Conservation (phyloP, 352 stramenopile species). For the Pilasporangium apinafurcum region DNA sequence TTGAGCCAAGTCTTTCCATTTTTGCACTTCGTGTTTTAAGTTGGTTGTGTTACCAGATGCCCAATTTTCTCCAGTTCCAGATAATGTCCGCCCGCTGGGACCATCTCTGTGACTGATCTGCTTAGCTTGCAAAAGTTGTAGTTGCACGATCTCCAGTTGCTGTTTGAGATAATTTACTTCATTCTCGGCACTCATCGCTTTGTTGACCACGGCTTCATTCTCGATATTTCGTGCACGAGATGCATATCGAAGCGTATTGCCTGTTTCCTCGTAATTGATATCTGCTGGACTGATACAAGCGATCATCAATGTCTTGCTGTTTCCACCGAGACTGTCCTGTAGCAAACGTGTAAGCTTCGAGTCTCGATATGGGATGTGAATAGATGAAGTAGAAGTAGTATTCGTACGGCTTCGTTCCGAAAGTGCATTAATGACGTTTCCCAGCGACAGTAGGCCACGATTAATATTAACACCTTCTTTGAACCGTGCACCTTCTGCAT, state of each 20-base stretch:
- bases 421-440: conserved; percentile 94
- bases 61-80: conserved; percentile 7
- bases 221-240: conserved; percentile 98
- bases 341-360: conserved; percentile 89
- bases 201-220: conserved; percentile 96
- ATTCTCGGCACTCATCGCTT: conserved; percentile 90
- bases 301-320: conserved; percentile 91
- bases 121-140: conserved; percentile 44
- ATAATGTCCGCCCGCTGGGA: neutral
- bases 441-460: conserved; percentile 89
- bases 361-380: conserved; percentile 86
- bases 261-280: conserved; percentile 90
- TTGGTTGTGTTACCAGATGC: too few species aligned
- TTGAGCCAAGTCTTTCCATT: conserved; percentile 23
- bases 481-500: conserved; percentile 77
- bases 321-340: conserved; percentile 84
- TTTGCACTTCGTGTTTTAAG: conserved; percentile 1
- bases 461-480: conserved; percentile 95
- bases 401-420: conserved; percentile 68
- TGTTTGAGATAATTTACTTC: conserved; percentile 55
- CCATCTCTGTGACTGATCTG: neutral
- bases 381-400: conserved; percentile 1
- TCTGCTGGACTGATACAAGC: conserved; percentile 75
- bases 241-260: conserved; percentile 94
- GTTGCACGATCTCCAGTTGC: conserved; percentile 56